Base-by-base conservation (phyloP, 768 basidiomycete species). In the Daedalea quercina region DNA sequence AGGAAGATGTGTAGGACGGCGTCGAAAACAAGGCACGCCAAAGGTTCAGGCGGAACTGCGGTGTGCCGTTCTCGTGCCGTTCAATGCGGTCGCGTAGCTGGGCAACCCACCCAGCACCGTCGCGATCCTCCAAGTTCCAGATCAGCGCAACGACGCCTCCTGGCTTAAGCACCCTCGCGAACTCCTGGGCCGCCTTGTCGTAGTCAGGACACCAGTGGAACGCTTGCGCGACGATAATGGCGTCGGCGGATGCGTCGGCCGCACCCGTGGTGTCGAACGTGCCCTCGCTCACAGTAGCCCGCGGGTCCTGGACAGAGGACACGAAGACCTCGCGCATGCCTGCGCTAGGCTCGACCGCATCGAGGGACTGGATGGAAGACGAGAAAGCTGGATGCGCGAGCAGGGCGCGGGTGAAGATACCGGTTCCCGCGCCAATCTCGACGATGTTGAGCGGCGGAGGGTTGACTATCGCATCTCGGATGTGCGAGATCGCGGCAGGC, bases 121-220 rank as follows among this genome's bases (percentile, higher is more conserved):
- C 76, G 56, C 86, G 74, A 67, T 92, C 85, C 66, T 96, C 94
- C 26, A 94, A 71, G 69, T 96, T 97, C 94, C 94, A 97, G 44
- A 94, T 81, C 52, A 90, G 75, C 4, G 76, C 84, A 17, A 87
- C 76, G 1, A 76, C 67, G 2, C 90, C 90, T n/a, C 70, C 69
- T 0, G 89, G 86, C 63, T 87, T 88, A 46, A 96, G 75, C 57
- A 94, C 80, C 28, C 91, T 81, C 8, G 81, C 76, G 59, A 95
- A 89, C 64, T 96, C 94, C 0, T 68, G 68, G 19, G 80, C 76
- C 0, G 94, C 91, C 49, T 71, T 73, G 44, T 81, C 77, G 63
- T 83, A 86, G 65, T 94, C 80, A 9, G 85, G 86, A 56, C 88
- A 89, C 94, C 94, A 97, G 71, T 97, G 94, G 67, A 85, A 96